Conservation (phyloP, 768 basidiomycete genomes). For the Leucosporidium scottii region DNA sequence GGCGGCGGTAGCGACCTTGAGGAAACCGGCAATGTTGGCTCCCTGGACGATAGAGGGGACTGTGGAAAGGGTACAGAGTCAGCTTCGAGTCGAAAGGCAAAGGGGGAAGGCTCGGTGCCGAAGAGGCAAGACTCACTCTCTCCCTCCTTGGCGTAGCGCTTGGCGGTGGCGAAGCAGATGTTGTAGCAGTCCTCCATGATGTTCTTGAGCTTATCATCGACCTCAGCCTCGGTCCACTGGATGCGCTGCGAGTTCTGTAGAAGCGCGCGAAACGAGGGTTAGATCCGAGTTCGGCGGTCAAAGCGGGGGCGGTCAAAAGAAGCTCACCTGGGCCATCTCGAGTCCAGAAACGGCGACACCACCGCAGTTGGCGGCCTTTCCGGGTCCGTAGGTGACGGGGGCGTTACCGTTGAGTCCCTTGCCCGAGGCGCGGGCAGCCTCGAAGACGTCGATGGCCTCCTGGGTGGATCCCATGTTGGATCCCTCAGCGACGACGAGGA, state of each 20-base stretch:
- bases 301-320: no score
- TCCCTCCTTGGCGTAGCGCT: conserved; percentile 51
- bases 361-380: conserved; percentile 58
- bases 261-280: no score
- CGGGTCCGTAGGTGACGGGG: conserved; percentile 65
- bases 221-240: conserved; percentile 57
- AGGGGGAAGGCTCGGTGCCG: conserved; percentile 2
- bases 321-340: conserved; percentile 56
- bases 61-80: conserved; percentile 1
- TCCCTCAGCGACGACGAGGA: conserved; percentile 65
- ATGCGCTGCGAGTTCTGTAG: conserved; percentile 57
- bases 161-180: conserved; percentile 53
- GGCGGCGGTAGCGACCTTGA: conserved; percentile 66
- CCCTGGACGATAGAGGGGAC: conserved; percentile 55
- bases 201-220: conserved; percentile 60
- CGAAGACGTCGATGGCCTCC: conserved; percentile 66
- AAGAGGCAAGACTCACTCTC: conserved; percentile 1
- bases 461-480: conserved; percentile 63
- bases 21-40: conserved; percentile 67
- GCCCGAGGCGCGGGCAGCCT: conserved; percentile 50
- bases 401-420: conserved; percentile 43
- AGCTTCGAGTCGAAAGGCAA: background rate
- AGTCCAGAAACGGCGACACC: conserved; percentile 72
- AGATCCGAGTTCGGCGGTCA: no score
- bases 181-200: conserved; percentile 65